Percentiles rank a stretch among this genome's conserved stretches.
Conservation (phyloP, 148 eudicot species). For the Rhododendron molle region DNA sequence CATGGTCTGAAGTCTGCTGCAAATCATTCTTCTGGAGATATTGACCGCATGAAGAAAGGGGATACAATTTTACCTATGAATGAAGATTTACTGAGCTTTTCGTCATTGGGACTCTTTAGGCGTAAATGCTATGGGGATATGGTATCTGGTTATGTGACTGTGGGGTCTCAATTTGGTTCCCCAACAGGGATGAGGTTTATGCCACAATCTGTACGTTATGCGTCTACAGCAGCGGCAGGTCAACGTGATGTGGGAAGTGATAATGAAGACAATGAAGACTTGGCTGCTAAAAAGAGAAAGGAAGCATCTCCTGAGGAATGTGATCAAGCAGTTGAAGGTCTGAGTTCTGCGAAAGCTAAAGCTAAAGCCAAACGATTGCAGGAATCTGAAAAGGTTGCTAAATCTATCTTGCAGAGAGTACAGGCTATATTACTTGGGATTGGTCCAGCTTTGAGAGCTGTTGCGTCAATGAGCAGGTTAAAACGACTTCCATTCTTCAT, state of each 20-base stretch:
- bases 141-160: constrained; percentile 17
- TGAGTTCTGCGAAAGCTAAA: constrained; percentile 78
- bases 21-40: constrained; percentile 19
- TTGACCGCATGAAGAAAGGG: constrained; percentile 11
- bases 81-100: constrained; percentile 9
- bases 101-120: constrained; percentile 32
- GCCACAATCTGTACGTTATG: constrained; percentile 28
- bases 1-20: constrained; percentile 20
- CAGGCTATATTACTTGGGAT: constrained; percentile 44
- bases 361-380: constrained; percentile 58
- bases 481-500: background rate
- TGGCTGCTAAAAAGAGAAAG: constrained; percentile 59
- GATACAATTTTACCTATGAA: constrained; percentile 1
- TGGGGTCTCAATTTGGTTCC: constrained; percentile 18
- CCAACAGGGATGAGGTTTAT: constrained; percentile 17
- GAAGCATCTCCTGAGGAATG: constrained; percentile 92
- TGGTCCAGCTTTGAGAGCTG: background rate
- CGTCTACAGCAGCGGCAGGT: constrained; percentile 45
- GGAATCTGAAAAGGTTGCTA: constrained; percentile 41
- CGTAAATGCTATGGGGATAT: constrained; percentile 10
- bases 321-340: constrained; percentile 83
- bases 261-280: constrained; percentile 49
- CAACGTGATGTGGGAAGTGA: constrained; percentile 53
- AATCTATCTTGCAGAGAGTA: constrained; percentile 38
- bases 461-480: background rate